Percentiles rank a stretch among this genome's conserved stretches.
Conservation (phyloP, 345 rosid species). For the Populus alba region DNA sequence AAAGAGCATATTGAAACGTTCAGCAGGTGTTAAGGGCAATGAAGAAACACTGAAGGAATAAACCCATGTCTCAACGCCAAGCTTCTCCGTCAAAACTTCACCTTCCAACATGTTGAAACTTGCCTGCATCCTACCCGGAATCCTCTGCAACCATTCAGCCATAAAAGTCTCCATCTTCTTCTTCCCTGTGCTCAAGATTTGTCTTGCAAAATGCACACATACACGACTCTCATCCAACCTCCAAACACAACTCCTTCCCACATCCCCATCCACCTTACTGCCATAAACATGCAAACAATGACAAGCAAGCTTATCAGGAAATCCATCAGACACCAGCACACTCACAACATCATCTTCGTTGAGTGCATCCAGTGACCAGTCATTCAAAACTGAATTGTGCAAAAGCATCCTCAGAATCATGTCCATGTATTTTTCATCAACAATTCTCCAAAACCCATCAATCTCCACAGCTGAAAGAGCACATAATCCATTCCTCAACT, state of each 20-base stretch:
- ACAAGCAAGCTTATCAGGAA: constrained; percentile 44
- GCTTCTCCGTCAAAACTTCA: constrained; percentile 76
- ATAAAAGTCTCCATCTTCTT: constrained; percentile 59
- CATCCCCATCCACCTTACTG: constrained; percentile 35
- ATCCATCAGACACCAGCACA: constrained; percentile 64
- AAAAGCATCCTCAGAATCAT: constrained; percentile 60
- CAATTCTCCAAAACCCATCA: constrained; percentile 77
- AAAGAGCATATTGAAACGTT: constrained; percentile 66
- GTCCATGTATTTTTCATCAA: constrained; percentile 68
- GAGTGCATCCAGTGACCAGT: constrained; percentile 63
- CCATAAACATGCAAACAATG: constrained; percentile 69
- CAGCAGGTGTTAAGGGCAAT: constrained; percentile 70
- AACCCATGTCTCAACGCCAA: constrained; percentile 75
- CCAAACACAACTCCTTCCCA: constrained; percentile 41
- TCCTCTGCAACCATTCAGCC: constrained; percentile 61
- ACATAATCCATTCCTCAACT: constrained; percentile 49
- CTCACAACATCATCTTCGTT: constrained; percentile 57
- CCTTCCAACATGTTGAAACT: constrained; percentile 81
- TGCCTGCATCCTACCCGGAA: constrained; percentile 66
- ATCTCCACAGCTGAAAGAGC: constrained; percentile 79
- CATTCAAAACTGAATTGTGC: constrained; percentile 60
- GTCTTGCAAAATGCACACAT: constrained; percentile 72
- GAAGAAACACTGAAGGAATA: constrained; percentile 60
- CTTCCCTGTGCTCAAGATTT: constrained; percentile 57
- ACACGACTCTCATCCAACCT: constrained; percentile 63